A percentile compares a stretch with the other conserved stretches of the same genome.
phyloP scores from a whole-genome alignment of 2,329 filamentous ascomycete species.

The Fusarium staphyleae region DNA sequence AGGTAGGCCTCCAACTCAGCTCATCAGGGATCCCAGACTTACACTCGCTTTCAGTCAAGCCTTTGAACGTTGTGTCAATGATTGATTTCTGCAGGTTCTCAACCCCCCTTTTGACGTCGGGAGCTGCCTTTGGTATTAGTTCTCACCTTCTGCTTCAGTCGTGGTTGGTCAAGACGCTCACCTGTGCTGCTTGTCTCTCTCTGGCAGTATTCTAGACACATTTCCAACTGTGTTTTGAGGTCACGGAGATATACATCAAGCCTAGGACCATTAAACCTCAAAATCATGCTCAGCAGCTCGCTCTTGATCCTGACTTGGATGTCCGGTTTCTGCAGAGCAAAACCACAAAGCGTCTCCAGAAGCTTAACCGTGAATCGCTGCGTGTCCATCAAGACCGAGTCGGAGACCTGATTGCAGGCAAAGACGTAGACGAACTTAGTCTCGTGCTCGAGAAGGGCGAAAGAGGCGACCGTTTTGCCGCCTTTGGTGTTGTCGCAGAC shows the following conservation, averaged over 20 bases:
- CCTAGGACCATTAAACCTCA: slow-evolving; percentile 32
- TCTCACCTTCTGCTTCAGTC: fast-evolving
- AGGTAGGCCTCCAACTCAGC: neutral
- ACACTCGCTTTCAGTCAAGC: neutral
- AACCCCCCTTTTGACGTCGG: neutral
- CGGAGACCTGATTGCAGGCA: slow-evolving; percentile 40
- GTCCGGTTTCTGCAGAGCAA: fast-evolving
- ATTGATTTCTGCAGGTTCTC: neutral
- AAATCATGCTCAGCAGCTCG: slow-evolving; percentile 19
- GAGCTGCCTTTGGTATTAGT: neutral
- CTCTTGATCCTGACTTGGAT: neutral
- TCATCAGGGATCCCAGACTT: neutral
- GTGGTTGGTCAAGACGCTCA: neutral
- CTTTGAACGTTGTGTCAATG: neutral
- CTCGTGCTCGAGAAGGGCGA: slow-evolving; percentile 41
- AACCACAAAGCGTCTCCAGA: slow-evolving; percentile 13
- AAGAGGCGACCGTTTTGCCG: slow-evolving; percentile 43
- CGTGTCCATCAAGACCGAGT: neutral
- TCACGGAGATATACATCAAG: slow-evolving; percentile 25
- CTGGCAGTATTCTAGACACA: slow-evolving; percentile 25
- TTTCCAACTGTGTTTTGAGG: slow-evolving; percentile 4
- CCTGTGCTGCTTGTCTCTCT: neutral
- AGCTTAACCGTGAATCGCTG: slow-evolving; percentile 20
- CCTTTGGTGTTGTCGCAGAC: slow-evolving; percentile 43
- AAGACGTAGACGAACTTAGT: slow-evolving; percentile 43